A percentile compares a stretch with the other conserved stretches of the same genome.
These are phyloP conservation scores for Schizophyllum commune DNA, from an alignment of 1,284 basidiomycete species.

Conservation along the genomic window DNA sequence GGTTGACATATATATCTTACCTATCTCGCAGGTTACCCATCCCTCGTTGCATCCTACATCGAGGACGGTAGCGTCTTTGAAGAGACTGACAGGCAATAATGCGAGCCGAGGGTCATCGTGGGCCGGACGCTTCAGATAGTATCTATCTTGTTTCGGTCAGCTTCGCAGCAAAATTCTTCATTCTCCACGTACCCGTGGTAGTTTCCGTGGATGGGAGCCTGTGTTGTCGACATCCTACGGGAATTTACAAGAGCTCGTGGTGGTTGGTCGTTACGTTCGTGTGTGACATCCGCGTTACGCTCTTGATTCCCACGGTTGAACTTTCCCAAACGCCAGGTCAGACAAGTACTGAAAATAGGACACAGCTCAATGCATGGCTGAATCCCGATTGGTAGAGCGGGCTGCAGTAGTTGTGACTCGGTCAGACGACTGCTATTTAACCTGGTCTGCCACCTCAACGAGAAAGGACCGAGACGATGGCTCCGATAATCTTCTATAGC, in stretches of 20 bases:
- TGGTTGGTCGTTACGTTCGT: too few relatives aligned
- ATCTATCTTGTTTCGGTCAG: constrained; percentile 30
- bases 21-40: constrained; percentile 74
- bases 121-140: constrained; percentile 64
- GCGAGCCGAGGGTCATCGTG: constrained; percentile 52
- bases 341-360: too few relatives aligned
- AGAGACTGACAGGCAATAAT: constrained; percentile 45
- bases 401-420: too few relatives aligned
- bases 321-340: too few relatives aligned
- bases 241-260: too few relatives aligned
- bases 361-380: too few relatives aligned
- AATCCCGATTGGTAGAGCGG: too few relatives aligned
- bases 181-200: constrained; percentile 9
- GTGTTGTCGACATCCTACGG: constrained; percentile 4
- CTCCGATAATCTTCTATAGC: constrained; percentile 13
- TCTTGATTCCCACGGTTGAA: too few relatives aligned
- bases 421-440: too few relatives aligned
- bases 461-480: neutral
- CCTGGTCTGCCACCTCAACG: too few relatives aligned
- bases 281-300: too few relatives aligned
- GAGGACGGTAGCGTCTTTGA: constrained; percentile 51
- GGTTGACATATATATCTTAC: constrained; percentile 27
- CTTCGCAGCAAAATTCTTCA: neutral
- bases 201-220: constrained; percentile 12
- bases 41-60: constrained; percentile 85